A percentile compares a stretch with the other conserved stretches of the same genome.
Evolutionary conservation across 2,329 filamentous ascomycete species (phyloP).

Genomic region (Aspergillus niger): DNA sequence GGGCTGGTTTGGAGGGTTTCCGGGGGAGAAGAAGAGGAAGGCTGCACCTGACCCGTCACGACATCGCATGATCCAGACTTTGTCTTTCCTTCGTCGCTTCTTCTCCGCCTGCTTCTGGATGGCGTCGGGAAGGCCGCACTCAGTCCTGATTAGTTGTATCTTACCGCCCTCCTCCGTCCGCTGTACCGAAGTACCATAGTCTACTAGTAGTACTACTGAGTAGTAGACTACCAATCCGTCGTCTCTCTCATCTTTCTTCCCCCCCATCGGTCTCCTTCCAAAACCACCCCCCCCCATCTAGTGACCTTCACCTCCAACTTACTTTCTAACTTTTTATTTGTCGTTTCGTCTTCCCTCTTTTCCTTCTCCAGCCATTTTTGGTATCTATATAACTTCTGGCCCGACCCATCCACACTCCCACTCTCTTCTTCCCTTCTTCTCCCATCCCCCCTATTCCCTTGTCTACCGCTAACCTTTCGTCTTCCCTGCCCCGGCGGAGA

Average conservation of each 20-base stretch:
- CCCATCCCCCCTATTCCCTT: constrained; percentile 7
- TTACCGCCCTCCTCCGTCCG: not conserved
- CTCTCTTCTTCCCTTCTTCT: not conserved
- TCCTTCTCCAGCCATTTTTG: not conserved
- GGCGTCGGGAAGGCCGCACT: constrained; percentile 6
- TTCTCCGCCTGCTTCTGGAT: not conserved
- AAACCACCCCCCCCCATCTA: not conserved
- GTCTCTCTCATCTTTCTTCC: not conserved
- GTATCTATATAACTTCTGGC: not conserved
- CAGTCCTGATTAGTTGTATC: constrained; percentile 2
- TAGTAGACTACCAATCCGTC: not conserved
- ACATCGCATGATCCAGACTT: constrained; percentile 18
- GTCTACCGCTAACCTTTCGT: constrained; percentile 1
- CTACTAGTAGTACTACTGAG: not conserved
- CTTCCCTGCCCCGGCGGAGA: constrained; percentile 14
- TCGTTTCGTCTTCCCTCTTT: constrained; percentile 1
- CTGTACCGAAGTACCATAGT: not conserved
- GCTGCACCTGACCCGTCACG: constrained; percentile 18
- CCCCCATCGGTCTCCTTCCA: not conserved
- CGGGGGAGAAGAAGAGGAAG: not conserved
- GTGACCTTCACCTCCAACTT: not conserved
- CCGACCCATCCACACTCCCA: not conserved
- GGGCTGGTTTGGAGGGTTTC: not conserved
- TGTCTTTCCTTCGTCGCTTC: not conserved
- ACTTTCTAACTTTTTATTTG: not conserved